Percentiles rank a stretch among this genome's conserved stretches.
These are phyloP conservation scores for Bisporella sp. DNA, from an alignment of 2,329 filamentous ascomycete genomes.

Conservation along the genomic window DNA sequence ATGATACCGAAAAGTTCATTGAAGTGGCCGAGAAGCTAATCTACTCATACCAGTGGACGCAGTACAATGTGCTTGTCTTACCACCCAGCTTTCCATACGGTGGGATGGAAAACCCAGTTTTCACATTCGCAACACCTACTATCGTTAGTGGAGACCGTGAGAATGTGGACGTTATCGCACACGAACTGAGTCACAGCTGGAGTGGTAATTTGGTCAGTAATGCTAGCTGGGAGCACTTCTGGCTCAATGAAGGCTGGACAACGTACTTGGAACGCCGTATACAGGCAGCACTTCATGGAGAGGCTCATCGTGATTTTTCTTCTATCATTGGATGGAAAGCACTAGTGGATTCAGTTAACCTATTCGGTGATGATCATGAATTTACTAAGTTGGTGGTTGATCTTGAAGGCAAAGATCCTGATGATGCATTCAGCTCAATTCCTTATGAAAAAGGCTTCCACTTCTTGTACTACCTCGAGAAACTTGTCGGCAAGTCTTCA, in stretches of 20 bases:
- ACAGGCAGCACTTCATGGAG: conserved; percentile 69
- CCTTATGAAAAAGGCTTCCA: conserved; percentile 97
- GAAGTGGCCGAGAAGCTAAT: conserved; percentile 74
- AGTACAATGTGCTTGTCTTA: conserved; percentile 88
- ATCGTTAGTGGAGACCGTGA: conserved; percentile 86
- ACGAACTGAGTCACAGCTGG: conserved; percentile 74
- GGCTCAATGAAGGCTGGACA: conserved; percentile 81
- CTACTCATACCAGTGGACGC: conserved; percentile 87
- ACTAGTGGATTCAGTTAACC: conserved; percentile 66
- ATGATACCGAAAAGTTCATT: conserved; percentile 88
- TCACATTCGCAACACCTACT: conserved; percentile 91
- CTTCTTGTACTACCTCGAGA: conserved; percentile 87
- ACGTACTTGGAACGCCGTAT: conserved; percentile 89
- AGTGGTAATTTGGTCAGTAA: conserved; percentile 80
- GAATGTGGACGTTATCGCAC: conserved; percentile 94
- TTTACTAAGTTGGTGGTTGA: conserved; percentile 89
- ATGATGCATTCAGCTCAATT: conserved; percentile 88
- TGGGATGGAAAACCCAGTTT: conserved; percentile 69
- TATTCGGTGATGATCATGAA: conserved; percentile 76
- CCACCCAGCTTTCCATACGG: conserved; percentile 88
- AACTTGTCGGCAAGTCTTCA: conserved; percentile 72
- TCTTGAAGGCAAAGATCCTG: conserved; percentile 85
- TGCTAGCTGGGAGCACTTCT: conserved; percentile 76
- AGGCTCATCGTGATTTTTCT: conserved; percentile 84
- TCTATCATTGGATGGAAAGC: conserved; percentile 95